These are phyloP conservation scores for Loxodes magnus DNA, from an alignment of 73 alveolate genomes.

Conservation along the genomic window DNA sequence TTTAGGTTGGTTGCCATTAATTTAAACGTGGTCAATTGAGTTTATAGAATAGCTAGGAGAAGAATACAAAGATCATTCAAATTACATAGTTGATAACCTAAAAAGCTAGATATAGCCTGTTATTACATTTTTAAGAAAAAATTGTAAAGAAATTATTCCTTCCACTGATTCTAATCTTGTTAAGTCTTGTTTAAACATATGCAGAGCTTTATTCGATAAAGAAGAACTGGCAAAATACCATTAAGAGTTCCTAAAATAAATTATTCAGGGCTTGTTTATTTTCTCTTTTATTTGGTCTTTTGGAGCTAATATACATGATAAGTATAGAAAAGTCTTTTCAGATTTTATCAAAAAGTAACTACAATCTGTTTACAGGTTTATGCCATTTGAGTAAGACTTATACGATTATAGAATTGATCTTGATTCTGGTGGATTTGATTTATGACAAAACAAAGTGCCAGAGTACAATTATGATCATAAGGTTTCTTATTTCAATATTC, in stretches of 20 bases:
- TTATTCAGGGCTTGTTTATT: conserved; percentile 1
- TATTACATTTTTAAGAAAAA: conserved; percentile 2
- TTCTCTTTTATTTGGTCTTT: conserved; percentile 4
- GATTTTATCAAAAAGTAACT: neutral
- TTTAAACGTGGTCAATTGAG: conserved; percentile 67
- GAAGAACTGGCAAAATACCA: neutral
- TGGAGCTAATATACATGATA: conserved; percentile 8
- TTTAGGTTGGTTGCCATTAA: conserved; percentile 85
- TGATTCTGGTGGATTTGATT: conserved; percentile 2
- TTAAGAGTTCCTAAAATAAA: neutral
- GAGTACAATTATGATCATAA: conserved; percentile 56
- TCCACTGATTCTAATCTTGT: conserved; percentile 20
- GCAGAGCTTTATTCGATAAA: conserved; percentile 12
- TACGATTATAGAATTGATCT: neutral
- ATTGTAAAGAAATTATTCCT: conserved; percentile 37
- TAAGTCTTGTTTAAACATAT: neutral
- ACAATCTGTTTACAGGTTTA: neutral
- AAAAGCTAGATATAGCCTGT: conserved; percentile 8
- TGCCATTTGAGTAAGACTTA: neutral
- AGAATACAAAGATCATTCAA: conserved; percentile 51
- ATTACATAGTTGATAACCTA: conserved; percentile 28
- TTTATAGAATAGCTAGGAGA: conserved; percentile 83
- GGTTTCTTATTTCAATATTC: conserved; percentile 43
- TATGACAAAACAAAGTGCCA: conserved; percentile 21
- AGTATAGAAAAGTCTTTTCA: neutral